phyloP scores from a whole-genome alignment of 208 protist species.

The Kentomonas sorsogonicus region DNA sequence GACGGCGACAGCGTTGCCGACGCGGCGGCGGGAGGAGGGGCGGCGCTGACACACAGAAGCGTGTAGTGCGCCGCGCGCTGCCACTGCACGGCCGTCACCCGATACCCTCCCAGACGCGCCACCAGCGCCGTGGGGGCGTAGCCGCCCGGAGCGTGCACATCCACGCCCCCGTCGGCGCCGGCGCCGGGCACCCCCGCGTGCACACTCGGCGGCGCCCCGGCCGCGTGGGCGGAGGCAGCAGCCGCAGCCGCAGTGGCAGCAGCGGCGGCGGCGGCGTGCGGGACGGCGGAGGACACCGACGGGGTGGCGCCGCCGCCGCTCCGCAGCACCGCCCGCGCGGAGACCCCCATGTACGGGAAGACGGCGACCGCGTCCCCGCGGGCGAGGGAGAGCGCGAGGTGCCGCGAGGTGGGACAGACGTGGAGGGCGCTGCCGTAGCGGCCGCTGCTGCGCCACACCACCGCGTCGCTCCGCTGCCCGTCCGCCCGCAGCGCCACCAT shows the following conservation, averaged over 20 bases:
- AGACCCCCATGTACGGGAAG: conserved; percentile 24
- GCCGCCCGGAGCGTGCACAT: not conserved
- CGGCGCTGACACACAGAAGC: conserved; percentile 70
- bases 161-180: not conserved
- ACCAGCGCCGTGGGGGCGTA: conserved; percentile 23
- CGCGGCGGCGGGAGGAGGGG: conserved; percentile 41
- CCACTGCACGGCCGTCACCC: conserved; percentile 51
- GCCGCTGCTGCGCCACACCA: conserved; percentile 62
- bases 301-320: not conserved
- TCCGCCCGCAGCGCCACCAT: conserved; percentile 23
- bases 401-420: conserved; percentile 55
- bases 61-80: conserved; percentile 56
- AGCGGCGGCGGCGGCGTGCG: too few species aligned
- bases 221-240: not conserved
- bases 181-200: not conserved
- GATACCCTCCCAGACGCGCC: conserved; percentile 41
- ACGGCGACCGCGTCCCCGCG: conserved; percentile 58
- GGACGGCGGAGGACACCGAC: not conserved
- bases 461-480: conserved; percentile 13
- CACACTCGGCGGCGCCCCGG: not conserved
- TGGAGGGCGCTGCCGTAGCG: conserved; percentile 57
- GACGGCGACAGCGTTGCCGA: too few species aligned
- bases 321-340: not conserved
- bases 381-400: conserved; percentile 51
- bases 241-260: not conserved